Evolutionary conservation across 108 stramenopile species (phyloP), one percentile per base, ranked within the genome.

Genomic region (Hondaea fermentalgiana): DNA sequence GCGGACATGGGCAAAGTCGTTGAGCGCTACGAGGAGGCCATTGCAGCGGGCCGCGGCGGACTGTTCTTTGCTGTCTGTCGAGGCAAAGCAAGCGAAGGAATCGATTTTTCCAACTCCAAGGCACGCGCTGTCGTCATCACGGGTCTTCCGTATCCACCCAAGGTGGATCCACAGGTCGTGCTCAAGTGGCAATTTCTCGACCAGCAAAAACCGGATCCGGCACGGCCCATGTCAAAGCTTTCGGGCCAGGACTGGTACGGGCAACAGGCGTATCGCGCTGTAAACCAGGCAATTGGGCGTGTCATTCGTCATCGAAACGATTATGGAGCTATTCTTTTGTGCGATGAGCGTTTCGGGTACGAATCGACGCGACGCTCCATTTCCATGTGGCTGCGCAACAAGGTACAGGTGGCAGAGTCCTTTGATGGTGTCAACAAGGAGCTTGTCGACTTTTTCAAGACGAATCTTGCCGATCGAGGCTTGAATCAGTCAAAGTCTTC

Each of bases 221-320:
- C 14, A 8, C 64, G 6, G 8, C 64, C 64, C 10, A 14, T 42
- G 8, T 88, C 43, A 28, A 89, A 90, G n/a, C 90, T 97, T 14
- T 95, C 96, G 0, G 99, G 99, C 1, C 90, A 94, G 44, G 97
- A 97, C 57, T 99, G 99, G 99, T 99, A 99, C 92, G 93, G 92
- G 29, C 98, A 98, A 71, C 97, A 97, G 90, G 99, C 98, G 5
- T 95, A 96, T 69, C 93, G 98, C 4, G 98, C 98, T 59, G 98
- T 99, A 29, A 99, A 99, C 90, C 99, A 99, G 90, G 98, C 98
- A 12, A 91, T 99, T 47, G 99, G 99, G 0, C 93, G 99, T 25
- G 98, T 98, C 2, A 97, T 99, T 90, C 97, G 99, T n/a, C 98
- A 99, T 92, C 91, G 93, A 28, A 87, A 89, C n/a, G 99, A 99